Base-by-base conservation (phyloP, 2,329 filamentous ascomycete species). In the Pyrenophora graminea region DNA sequence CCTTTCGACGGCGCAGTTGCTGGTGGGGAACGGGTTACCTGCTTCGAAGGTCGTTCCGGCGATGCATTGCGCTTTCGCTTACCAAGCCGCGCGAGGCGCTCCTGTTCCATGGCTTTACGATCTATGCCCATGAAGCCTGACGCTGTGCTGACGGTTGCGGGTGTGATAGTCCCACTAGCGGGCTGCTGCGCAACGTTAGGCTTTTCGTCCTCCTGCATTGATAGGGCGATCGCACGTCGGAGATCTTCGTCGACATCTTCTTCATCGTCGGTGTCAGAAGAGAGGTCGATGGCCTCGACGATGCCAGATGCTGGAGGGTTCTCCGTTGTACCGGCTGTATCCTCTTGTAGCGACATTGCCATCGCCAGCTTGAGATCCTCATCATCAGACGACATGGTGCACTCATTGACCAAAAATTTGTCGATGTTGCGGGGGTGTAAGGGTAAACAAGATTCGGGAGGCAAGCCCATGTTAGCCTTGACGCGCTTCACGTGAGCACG, bases 81-180 rank as follows among this genome's bases (percentile, higher is more conserved):
- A 33, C 75, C 79, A 17, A 85, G 71, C 60, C 92, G 82, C 18
- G 84, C 86, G 12, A 96, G 80, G 34, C 93, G 85, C 68, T 95
- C 91, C 63, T 86, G 80, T 71, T 97, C 93, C 90, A 96, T 94
- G 45, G 85, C 82, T 72, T 86, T 90, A 31, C 92, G 83, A 74
- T 96, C 83, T 1, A 96, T 73, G 3, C 82, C 81, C 4, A 81
- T 65, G 0, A 84, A 56, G 30, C 21, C 33, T 25, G 7, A 8
- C 12, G 30, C 13, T 19, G 36, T 38, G 13, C 27, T n/a, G 9
- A 23, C 23, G 5, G 17, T 10, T 13, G 23, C 36, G 37, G 39
- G 17, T 23, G 31, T 17, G 6, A 27, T 18, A 6, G 23, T 17
- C 2, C 13, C 38, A 15, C 30, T 19, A 38, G 21, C 31, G 19